A percentile compares a stretch with the other conserved stretches of the same genome.
Conservation (phyloP, 331 rosid genomes). For the Stylosanthes scabra region DNA sequence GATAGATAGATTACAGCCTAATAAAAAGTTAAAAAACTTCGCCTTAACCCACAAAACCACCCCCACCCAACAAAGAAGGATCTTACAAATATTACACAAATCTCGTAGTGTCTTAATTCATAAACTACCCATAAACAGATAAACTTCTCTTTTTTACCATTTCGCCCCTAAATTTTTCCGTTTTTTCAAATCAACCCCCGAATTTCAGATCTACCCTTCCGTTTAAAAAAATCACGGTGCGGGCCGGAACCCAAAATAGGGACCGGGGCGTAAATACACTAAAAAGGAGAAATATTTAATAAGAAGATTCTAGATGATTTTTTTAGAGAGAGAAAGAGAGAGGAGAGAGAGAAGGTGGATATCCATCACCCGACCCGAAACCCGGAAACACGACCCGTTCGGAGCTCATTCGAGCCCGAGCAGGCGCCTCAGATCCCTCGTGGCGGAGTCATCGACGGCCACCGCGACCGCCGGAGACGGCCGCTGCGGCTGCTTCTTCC, state of each 20-base stretch:
- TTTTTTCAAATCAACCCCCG: slow-evolving; percentile 29
- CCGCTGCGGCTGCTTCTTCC: slow-evolving; percentile 53
- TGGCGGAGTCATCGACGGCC: slow-evolving; percentile 73
- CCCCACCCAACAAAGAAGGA: background rate
- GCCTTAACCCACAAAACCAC: slow-evolving; percentile 24
- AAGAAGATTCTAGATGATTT: slow-evolving; percentile 34
- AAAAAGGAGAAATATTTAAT: background rate
- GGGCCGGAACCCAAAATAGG: slow-evolving; percentile 39
- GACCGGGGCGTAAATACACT: slow-evolving; percentile 21
- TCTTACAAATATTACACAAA: slow-evolving; percentile 5
- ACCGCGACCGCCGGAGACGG: slow-evolving; percentile 38
- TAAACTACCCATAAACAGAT: slow-evolving; percentile 30
- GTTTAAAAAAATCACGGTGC: slow-evolving; percentile 77
- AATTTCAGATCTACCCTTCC: slow-evolving; percentile 53
- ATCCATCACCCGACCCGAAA: slow-evolving; percentile 2
- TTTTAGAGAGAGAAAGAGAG: background rate
- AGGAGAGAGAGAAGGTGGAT: background rate
- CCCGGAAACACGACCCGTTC: slow-evolving; percentile 1
- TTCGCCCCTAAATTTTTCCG: slow-evolving; percentile 26
- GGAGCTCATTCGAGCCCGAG: slow-evolving; percentile 67
- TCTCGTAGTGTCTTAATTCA: no score
- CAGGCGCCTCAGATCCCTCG: slow-evolving; percentile 86
- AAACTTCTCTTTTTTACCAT: slow-evolving; percentile 31
- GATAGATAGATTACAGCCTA: slow-evolving; percentile 41
- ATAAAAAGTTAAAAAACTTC: slow-evolving; percentile 13